Percentiles rank a stretch among this genome's conserved stretches.
Evolutionary conservation across 768 basidiomycete genomes (phyloP).

Genomic region (Hemileccinum rubropunctum): DNA sequence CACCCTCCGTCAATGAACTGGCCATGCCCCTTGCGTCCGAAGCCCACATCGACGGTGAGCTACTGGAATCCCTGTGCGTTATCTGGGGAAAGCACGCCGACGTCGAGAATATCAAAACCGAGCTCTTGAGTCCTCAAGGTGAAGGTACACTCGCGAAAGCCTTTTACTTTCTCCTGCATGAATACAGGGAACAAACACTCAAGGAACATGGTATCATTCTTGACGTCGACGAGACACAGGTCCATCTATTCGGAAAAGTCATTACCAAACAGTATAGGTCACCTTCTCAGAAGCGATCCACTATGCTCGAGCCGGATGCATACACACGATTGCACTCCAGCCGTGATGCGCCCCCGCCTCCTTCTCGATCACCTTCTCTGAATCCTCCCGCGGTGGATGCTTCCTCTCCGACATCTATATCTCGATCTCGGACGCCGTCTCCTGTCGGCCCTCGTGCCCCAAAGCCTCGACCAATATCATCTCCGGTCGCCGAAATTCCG

Average conservation of each 20-base stretch:
- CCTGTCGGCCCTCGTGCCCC: constrained; percentile 50
- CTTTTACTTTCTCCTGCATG: constrained; percentile 80
- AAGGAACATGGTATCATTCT: constrained; percentile 51
- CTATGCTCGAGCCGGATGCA: constrained; percentile 12
- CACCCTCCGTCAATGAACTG: constrained; percentile 65
- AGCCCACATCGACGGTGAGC: constrained; percentile 69
- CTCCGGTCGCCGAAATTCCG: constrained; percentile 26
- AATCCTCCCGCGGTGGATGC: constrained; percentile 4
- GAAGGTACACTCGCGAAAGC: constrained; percentile 78
- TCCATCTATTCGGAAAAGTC: constrained; percentile 23
- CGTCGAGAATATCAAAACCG: constrained; percentile 52
- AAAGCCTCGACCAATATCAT: constrained; percentile 29
- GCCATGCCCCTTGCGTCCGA: constrained; percentile 68
- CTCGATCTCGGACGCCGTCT: constrained; percentile 44
- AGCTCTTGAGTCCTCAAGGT: constrained; percentile 68
- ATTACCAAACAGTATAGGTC: constrained; percentile 43
- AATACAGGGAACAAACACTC: constrained; percentile 66
- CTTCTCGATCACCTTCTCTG: constrained; percentile 31
- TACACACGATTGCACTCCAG: constrained; percentile 14
- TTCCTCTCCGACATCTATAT: constrained; percentile 21
- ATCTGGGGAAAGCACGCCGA: constrained; percentile 82
- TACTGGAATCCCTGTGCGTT: constrained; percentile 73
- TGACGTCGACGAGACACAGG: constrained; percentile 26
- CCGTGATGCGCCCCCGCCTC: constrained; percentile 28
- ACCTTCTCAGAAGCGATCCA: constrained; percentile 34